Percentiles rank a stretch among this genome's conserved stretches.
These are phyloP conservation scores for Bryum argenteum DNA, from an alignment of 225 moss, liverwort and hornwort species.

Conservation along the genomic window DNA sequence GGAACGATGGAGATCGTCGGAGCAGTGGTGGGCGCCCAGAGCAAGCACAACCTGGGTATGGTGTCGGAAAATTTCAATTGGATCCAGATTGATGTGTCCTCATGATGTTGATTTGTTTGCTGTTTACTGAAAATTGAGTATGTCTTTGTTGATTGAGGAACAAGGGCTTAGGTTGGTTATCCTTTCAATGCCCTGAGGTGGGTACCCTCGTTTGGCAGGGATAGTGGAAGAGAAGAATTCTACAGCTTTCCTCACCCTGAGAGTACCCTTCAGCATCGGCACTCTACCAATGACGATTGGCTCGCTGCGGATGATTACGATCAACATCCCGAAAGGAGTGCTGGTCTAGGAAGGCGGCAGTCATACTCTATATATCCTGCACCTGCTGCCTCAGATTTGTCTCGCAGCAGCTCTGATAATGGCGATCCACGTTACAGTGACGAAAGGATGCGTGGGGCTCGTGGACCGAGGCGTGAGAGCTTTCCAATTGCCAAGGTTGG, in stretches of 20 bases:
- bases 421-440: slow-evolving; percentile 33
- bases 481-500: slow-evolving; percentile 48
- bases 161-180: not conserved
- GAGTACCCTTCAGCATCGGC: slow-evolving; percentile 29
- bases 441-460: slow-evolving; percentile 30
- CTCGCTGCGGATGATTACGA: slow-evolving; percentile 47
- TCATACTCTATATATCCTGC: slow-evolving; percentile 42
- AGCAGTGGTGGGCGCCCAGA: slow-evolving; percentile 31
- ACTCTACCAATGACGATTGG: slow-evolving; percentile 51
- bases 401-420: slow-evolving; percentile 33
- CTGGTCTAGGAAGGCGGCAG: slow-evolving; percentile 44
- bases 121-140: not conserved
- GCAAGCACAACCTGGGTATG: slow-evolving; percentile 34
- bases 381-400: slow-evolving; percentile 24
- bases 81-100: slow-evolving; percentile 18
- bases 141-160: not conserved
- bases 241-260: slow-evolving; percentile 37
- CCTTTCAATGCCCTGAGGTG: slow-evolving; percentile 25
- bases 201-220: slow-evolving; percentile 28
- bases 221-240: slow-evolving; percentile 39
- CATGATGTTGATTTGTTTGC: not conserved
- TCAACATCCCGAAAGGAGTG: slow-evolving; percentile 29
- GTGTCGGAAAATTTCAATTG: slow-evolving; percentile 22
- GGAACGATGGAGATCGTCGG: slow-evolving; percentile 39
- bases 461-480: slow-evolving; percentile 36